phyloP scores from a whole-genome alignment of 257 asterid genomes.

The Solanum chiquidenum region DNA sequence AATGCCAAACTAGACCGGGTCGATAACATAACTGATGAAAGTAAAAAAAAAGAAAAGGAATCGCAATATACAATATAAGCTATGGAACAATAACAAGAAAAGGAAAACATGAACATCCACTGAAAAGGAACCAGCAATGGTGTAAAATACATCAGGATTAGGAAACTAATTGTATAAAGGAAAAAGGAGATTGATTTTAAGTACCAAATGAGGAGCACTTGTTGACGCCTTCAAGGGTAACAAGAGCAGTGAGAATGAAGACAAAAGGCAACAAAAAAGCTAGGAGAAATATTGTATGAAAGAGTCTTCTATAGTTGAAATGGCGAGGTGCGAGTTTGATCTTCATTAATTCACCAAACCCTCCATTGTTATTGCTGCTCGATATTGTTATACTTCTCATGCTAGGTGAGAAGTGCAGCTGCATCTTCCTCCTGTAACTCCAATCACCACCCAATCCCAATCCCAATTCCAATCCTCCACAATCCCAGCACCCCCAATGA shows the following conservation, averaged over 20 bases:
- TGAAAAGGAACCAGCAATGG: background rate
- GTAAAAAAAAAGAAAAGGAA: background rate
- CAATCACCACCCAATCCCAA: background rate
- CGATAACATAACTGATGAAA: background rate
- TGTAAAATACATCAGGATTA: background rate
- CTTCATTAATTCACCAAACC: conserved; percentile 80
- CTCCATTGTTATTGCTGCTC: conserved; percentile 46
- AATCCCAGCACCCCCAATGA: background rate
- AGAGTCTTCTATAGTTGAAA: conserved; percentile 68
- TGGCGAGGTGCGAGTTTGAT: conserved; percentile 91
- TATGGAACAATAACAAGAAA: background rate
- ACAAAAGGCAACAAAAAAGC: conserved; percentile 92
- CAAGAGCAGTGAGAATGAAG: conserved; percentile 84
- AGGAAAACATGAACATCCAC: background rate
- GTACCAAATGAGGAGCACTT: conserved; percentile 92
- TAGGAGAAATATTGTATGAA: conserved; percentile 67
- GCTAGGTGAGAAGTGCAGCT: conserved; percentile 99
- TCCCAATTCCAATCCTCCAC: conserved; percentile 3
- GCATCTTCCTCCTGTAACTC: conserved; percentile 73
- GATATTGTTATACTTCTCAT: conserved; percentile 99
- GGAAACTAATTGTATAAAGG: background rate
- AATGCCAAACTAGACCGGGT: background rate
- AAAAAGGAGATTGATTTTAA: background rate
- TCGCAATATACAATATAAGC: background rate
- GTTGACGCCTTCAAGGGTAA: conserved; percentile 98